phyloP scores from a whole-genome alignment of 176 grass and related monocot species.

The Stipa capillata region DNA sequence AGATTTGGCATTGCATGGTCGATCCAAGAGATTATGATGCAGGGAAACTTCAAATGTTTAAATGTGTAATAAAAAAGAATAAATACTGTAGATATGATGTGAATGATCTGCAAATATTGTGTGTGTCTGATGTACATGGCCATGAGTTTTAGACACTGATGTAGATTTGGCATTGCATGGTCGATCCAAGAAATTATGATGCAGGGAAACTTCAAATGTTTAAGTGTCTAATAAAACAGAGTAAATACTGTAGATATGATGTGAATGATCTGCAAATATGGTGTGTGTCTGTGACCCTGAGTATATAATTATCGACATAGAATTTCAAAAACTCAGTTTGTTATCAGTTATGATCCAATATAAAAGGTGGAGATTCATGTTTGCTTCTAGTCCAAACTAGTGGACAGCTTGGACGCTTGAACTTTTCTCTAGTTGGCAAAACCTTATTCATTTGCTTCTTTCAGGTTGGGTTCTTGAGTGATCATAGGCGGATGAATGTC shows the following conservation, averaged over 20 bases:
- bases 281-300: neutral
- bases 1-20: neutral
- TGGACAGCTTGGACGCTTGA: neutral
- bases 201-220: neutral
- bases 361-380: neutral
- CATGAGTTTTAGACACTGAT: neutral
- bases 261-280: neutral
- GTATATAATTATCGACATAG: neutral
- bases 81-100: neutral
- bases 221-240: neutral
- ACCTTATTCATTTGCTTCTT: neutral
- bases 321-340: neutral
- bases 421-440: neutral
- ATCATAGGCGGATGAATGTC: conserved; percentile 91
- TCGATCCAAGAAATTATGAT: neutral
- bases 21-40: neutral
- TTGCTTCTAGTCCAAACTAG: neutral
- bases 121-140: neutral
- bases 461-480: conserved; percentile 90
- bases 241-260: neutral
- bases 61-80: neutral
- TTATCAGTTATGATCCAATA: neutral
- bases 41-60: neutral
- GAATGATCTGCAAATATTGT: neutral
- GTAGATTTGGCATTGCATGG: neutral